Conservation (phyloP, 1,284 basidiomycete species). For the Apiotrichum akiyoshidainum region DNA sequence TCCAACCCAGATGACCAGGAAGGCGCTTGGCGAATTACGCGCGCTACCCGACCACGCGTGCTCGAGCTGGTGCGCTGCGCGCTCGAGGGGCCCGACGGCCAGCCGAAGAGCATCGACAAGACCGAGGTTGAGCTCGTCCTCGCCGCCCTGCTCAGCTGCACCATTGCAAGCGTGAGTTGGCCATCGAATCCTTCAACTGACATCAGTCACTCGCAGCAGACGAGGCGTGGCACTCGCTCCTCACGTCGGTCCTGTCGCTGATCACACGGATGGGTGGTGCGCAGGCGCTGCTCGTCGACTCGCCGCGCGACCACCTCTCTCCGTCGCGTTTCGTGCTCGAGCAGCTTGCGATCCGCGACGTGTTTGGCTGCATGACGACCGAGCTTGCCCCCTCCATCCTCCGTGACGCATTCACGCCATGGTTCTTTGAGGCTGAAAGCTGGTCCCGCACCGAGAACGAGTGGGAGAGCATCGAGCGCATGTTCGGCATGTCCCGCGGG, state of each 20-base stretch:
- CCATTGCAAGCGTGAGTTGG: slow-evolving; percentile 43
- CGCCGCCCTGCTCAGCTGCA: slow-evolving; percentile 42
- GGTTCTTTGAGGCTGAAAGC: slow-evolving; percentile 46
- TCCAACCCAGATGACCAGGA: slow-evolving; percentile 34
- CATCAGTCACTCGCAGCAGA: slow-evolving; percentile 40
- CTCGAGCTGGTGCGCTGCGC: slow-evolving; percentile 31
- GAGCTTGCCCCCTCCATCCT: slow-evolving; percentile 42
- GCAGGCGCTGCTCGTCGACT: slow-evolving; percentile 36
- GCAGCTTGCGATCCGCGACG: slow-evolving; percentile 46
- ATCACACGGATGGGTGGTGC: slow-evolving; percentile 45
- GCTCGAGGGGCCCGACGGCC: slow-evolving; percentile 29
- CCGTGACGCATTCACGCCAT: slow-evolving; percentile 41
- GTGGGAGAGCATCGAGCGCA: slow-evolving; percentile 45
- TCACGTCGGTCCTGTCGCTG: slow-evolving; percentile 38
- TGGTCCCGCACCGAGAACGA: slow-evolving; percentile 40
- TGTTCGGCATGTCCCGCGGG: slow-evolving; percentile 46
- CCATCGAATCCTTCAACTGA: slow-evolving; percentile 3
- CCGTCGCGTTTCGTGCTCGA: slow-evolving; percentile 45
- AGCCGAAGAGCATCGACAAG: slow-evolving; percentile 29
- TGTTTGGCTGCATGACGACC: slow-evolving; percentile 49
- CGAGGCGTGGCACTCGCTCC: slow-evolving; percentile 46
- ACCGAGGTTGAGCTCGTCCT: slow-evolving; percentile 42
- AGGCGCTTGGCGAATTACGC: slow-evolving; percentile 36
- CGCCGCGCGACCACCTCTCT: slow-evolving; percentile 35
- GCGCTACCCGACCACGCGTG: slow-evolving; percentile 31